Conservation (phyloP, 2,329 filamentous ascomycete genomes). For the Diplodia sapinea region DNA sequence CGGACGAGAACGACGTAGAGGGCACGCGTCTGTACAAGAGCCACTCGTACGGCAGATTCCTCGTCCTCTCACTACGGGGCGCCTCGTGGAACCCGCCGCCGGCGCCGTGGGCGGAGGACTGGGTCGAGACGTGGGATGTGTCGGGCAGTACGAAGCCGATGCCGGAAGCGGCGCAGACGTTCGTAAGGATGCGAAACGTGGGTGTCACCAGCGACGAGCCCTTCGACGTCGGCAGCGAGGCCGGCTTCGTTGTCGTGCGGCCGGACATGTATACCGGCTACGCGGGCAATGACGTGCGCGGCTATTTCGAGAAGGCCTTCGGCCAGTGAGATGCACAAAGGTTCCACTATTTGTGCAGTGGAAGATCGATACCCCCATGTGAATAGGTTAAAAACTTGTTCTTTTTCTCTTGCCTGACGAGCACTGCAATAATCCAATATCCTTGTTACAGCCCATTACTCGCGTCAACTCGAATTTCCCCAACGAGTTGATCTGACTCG, state of each 20-base stretch:
- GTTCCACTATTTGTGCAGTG: not conserved
- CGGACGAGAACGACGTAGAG: not conserved
- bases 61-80: constrained; percentile 24
- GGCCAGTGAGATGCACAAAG: not conserved
- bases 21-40: constrained; percentile 15
- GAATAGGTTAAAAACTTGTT: not conserved
- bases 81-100: constrained; percentile 13
- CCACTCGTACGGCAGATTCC: constrained; percentile 28
- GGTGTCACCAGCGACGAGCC: constrained; percentile 21
- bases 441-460: not conserved
- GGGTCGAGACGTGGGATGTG: constrained; percentile 28
- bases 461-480: not conserved
- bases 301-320: constrained; percentile 27
- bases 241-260: constrained; percentile 17
- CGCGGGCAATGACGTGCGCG: constrained; percentile 16
- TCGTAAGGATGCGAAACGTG: constrained; percentile 18
- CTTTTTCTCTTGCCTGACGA: not conserved
- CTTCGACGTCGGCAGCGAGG: constrained; percentile 4
- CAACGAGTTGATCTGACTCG: not conserved
- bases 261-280: constrained; percentile 30
- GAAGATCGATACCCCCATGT: constrained; percentile 7
- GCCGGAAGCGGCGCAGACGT: not conserved
- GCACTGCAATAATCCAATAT: not conserved
- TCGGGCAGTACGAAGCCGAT: not conserved
- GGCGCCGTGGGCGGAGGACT: constrained; percentile 19